These are phyloP conservation scores for Wickerhamiella spandovensis DNA, from an alignment of 805 yeast genomes.

Conservation along the genomic window DNA sequence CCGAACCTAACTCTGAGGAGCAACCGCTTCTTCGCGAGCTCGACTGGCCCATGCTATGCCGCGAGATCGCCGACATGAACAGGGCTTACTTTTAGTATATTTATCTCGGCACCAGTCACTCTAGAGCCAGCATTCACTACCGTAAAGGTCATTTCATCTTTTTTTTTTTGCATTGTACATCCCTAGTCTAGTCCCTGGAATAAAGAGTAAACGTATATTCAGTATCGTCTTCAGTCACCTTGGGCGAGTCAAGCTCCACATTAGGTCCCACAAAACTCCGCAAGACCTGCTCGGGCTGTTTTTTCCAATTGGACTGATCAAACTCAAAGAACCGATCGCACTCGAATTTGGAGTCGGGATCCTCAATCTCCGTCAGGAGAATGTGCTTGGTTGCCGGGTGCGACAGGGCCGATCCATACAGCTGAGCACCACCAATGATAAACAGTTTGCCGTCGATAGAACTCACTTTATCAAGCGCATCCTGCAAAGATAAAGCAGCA, in stretches of 20 bases:
- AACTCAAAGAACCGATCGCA: slow-evolving; percentile 60
- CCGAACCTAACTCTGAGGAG: slow-evolving; percentile 12
- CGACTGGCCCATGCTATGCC: slow-evolving; percentile 80
- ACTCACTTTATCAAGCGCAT: slow-evolving; percentile 26
- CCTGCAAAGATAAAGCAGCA: slow-evolving; percentile 31
- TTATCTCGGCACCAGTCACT: no score
- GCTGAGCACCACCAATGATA: slow-evolving; percentile 86
- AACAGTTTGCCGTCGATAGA: slow-evolving; percentile 40
- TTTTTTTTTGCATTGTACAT: background rate
- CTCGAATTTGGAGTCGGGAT: slow-evolving; percentile 25
- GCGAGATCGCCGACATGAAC: slow-evolving; percentile 70
- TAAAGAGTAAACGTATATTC: slow-evolving; percentile 47
- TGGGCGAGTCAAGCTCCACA: slow-evolving; percentile 16
- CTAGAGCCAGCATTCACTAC: no score
- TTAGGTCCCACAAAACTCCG: slow-evolving; percentile 26
- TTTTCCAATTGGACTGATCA: slow-evolving; percentile 19
- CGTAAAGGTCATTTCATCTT: no score
- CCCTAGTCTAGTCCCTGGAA: background rate
- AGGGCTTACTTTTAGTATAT: slow-evolving; percentile 18
- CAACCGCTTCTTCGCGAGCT: slow-evolving; percentile 38
- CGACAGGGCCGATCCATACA: slow-evolving; percentile 47
- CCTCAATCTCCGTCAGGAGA: slow-evolving; percentile 56
- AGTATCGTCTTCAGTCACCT: slow-evolving; percentile 35
- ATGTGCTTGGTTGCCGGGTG: slow-evolving; percentile 38
- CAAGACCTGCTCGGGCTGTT: slow-evolving; percentile 27